Evolutionary conservation across 2,329 filamentous ascomycete species (phyloP).

Genomic region (Paramyrothecium sp.): DNA sequence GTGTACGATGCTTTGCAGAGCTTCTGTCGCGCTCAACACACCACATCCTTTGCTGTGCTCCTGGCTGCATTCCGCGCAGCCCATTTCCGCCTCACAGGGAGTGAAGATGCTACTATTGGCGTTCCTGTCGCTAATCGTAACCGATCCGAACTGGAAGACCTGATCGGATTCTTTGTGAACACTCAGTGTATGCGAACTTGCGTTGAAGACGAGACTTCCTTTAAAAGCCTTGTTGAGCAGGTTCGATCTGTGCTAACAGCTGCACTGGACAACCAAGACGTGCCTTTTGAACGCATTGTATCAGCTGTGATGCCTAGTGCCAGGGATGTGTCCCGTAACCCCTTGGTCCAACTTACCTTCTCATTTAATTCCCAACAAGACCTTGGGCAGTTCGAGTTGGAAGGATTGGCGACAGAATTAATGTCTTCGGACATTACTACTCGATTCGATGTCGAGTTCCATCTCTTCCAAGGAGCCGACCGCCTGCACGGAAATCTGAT

Average conservation of each 20-base stretch:
- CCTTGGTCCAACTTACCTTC: slow-evolving; percentile 15
- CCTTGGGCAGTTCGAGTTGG: slow-evolving; percentile 12
- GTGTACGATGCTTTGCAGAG: neutral
- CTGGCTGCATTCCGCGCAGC: slow-evolving; percentile 2
- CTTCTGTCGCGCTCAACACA: neutral
- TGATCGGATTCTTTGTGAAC: slow-evolving; percentile 9
- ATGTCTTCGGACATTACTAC: neutral
- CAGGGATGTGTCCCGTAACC: slow-evolving; percentile 13
- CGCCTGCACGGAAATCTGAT: slow-evolving; percentile 4
- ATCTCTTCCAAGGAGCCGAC: slow-evolving; percentile 9
- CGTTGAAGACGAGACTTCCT: slow-evolving; percentile 2
- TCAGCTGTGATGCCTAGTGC: neutral
- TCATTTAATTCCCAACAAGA: slow-evolving; percentile 17
- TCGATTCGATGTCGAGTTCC: slow-evolving; percentile 20
- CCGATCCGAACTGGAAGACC: neutral
- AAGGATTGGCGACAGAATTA: slow-evolving; percentile 9
- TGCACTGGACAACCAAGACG: slow-evolving; percentile 5
- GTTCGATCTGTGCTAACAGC: slow-evolving; percentile 1
- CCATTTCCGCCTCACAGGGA: slow-evolving; percentile 4
- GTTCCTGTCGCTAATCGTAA: slow-evolving; percentile 1
- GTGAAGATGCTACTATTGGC: slow-evolving; percentile 4
- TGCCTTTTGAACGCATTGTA: slow-evolving; percentile 4
- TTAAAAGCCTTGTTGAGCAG: slow-evolving; percentile 1
- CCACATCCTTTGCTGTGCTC: neutral
- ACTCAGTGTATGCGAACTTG: slow-evolving; percentile 4